Percentiles rank a stretch among this genome's conserved stretches.
These are phyloP conservation scores for Marasmius oreades DNA, from an alignment of 1,284 basidiomycete species.

Conservation along the genomic window DNA sequence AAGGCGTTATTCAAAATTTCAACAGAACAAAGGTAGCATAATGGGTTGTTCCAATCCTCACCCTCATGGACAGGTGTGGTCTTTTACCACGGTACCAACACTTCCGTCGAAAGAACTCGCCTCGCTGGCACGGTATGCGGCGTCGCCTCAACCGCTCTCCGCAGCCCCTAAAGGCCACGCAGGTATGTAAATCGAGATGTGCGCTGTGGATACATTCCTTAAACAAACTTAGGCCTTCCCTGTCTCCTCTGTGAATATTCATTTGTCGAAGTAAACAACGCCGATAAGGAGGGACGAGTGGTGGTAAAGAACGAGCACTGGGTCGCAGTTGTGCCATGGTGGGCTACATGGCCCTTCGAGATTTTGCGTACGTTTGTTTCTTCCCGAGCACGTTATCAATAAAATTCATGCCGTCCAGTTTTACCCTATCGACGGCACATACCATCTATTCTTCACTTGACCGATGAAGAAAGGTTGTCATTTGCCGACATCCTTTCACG, in stretches of 20 bases:
- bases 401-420: slow-evolving; percentile 43
- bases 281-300: slow-evolving; percentile 43
- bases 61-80: slow-evolving; percentile 94
- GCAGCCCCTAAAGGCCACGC: slow-evolving; percentile 55
- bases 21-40: slow-evolving; percentile 88
- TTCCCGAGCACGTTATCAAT: neutral
- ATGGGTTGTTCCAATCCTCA: slow-evolving; percentile 98
- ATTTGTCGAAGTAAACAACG: slow-evolving; percentile 56
- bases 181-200: slow-evolving; percentile 26
- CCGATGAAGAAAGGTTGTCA: slow-evolving; percentile 51
- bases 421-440: slow-evolving; percentile 80
- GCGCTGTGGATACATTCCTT: neutral
- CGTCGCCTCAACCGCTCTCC: slow-evolving; percentile 28
- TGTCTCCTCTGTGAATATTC: slow-evolving; percentile 88
- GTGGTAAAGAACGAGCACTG: slow-evolving; percentile 79
- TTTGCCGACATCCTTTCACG: slow-evolving; percentile 66
- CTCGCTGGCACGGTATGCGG: slow-evolving; percentile 57
- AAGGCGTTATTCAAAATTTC: slow-evolving; percentile 1
- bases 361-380: slow-evolving; percentile 53
- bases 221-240: slow-evolving; percentile 36
- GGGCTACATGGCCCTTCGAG: slow-evolving; percentile 97
- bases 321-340: slow-evolving; percentile 90
- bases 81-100: slow-evolving; percentile 71
- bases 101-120: slow-evolving; percentile 64
- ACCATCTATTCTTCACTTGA: slow-evolving; percentile 63